These are phyloP conservation scores for Fusarium fujikuroi DNA, from an alignment of 2,329 filamentous ascomycete genomes.

Conservation along the genomic window DNA sequence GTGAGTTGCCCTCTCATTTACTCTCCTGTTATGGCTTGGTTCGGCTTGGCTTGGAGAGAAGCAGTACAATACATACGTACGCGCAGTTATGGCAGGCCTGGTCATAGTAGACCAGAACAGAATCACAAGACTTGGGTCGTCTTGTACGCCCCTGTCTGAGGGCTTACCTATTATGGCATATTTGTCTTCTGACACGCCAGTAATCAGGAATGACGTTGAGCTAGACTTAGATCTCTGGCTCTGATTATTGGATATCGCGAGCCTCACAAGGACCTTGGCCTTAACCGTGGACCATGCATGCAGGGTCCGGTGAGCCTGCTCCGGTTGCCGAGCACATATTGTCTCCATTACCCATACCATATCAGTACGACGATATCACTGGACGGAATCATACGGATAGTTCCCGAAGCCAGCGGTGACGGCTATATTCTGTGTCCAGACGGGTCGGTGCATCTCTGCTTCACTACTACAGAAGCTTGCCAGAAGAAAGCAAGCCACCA, in stretches of 20 bases:
- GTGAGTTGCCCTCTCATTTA: background rate
- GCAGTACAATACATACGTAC: background rate
- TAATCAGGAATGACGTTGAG: slow-evolving; percentile 5
- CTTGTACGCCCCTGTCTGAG: background rate
- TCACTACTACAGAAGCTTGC: slow-evolving; percentile 6
- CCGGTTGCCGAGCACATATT: background rate
- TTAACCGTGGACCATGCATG: background rate
- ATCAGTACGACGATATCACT: background rate
- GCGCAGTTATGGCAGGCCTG: background rate
- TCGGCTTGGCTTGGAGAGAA: background rate
- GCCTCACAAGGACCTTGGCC: slow-evolving; percentile 17
- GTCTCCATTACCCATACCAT: background rate
- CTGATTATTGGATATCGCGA: slow-evolving; percentile 3
- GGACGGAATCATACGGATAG: background rate
- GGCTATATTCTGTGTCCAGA: slow-evolving; percentile 2
- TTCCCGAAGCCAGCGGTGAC: slow-evolving; percentile 4
- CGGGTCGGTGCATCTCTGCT: slow-evolving; percentile 15
- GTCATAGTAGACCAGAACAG: background rate
- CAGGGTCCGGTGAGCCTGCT: slow-evolving; percentile 17
- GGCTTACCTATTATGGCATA: background rate
- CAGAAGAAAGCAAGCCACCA: slow-evolving; percentile 10
- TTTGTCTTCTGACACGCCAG: background rate
- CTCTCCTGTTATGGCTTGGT: background rate
- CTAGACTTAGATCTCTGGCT: background rate
- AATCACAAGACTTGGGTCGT: background rate